phyloP scores from a whole-genome alignment of 2,329 filamentous ascomycete species.

The Didymella sp. region DNA sequence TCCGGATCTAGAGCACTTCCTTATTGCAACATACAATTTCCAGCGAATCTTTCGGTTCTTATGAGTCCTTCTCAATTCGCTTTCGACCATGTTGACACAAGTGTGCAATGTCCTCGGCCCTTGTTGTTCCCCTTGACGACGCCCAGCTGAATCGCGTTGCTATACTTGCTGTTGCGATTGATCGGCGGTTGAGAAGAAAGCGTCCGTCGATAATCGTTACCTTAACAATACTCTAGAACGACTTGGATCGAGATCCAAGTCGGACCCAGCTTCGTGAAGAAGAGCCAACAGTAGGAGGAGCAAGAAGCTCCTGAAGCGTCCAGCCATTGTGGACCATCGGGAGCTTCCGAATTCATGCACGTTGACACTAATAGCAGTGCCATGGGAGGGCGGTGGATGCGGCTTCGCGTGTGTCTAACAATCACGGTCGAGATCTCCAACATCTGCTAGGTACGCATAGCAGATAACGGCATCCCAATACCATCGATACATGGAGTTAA shows the following conservation, averaged over 20 bases:
- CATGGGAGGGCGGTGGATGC: no score
- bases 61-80: no score
- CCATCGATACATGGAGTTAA: not conserved
- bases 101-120: conserved; percentile 36
- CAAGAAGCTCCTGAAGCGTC: not conserved
- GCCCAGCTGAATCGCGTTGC: not conserved
- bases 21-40: no score
- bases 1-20: no score
- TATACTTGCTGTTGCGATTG: not conserved
- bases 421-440: no score
- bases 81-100: no score
- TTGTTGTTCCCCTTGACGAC: not conserved
- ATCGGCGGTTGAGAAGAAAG: not conserved
- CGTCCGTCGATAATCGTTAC: not conserved
- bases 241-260: not conserved
- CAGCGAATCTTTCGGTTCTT: no score
- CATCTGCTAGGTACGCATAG: conserved; percentile 2
- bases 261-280: not conserved
- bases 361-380: no score
- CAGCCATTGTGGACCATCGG: not conserved
- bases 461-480: not conserved
- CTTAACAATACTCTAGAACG: not conserved
- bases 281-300: not conserved
- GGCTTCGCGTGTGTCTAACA: no score
- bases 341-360: no score